Base-by-base conservation (phyloP, 768 basidiomycete species). In the Vararia minispora region DNA sequence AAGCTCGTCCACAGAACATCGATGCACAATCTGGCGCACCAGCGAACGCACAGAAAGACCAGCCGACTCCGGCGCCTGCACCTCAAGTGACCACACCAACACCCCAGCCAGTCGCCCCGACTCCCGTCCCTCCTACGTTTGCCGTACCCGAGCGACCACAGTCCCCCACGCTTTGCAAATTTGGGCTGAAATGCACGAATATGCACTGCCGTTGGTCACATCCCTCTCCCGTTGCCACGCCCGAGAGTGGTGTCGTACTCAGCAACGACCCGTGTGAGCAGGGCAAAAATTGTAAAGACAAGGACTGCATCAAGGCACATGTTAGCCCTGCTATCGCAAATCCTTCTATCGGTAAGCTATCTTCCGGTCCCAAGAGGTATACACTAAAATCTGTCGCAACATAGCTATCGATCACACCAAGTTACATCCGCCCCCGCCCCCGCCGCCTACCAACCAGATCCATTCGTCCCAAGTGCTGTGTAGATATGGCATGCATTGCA, bases 171-270 rank as follows among this genome's bases (percentile, higher is more conserved):
- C 68, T 99, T 16, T 99, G 95, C 76, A 95, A 95, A 62, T 98
- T 85, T 47, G 78, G 73, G 9, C 68, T 81, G 17, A 94, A 91
- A 48, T 99, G 95, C 60, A 83, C 81, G 34, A 94, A 97, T 57
- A 68, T 83, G 0, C 68, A 79, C 32, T 99, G 95, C 58, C 71
- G 83, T 13, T 98, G 77, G 58, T 88, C 89, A 7, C 95, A 99
- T 58, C 92, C 95, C 4, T 90, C 86, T 7, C 95, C 95, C n/a
- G 88, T 91, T 3, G 92, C 95, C 5, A 95, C 94, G 13, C 70
- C 83, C 23, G 90, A 94, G 61, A 91, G 85, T 51, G 95, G 92
- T 7, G 72, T 99, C 45, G 95, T 98, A 2, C 67, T 99, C 40
- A 94, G 86, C 50, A 90, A 86, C 41, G 94, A 98, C 41, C 68